These are phyloP conservation scores for Alternaria triticina DNA, from an alignment of 2,329 filamentous ascomycete species.

Conservation along the genomic window DNA sequence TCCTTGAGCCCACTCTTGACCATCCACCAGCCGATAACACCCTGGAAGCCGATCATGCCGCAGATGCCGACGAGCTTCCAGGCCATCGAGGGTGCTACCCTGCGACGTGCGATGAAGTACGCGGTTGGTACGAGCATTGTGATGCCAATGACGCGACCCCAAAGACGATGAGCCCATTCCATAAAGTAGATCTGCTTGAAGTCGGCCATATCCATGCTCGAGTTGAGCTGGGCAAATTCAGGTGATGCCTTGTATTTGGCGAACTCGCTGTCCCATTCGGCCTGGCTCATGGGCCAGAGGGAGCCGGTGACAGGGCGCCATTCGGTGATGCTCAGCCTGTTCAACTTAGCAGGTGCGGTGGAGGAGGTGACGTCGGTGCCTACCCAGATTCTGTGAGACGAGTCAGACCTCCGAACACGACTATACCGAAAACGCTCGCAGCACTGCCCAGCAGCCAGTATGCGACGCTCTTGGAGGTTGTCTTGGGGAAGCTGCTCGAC, in stretches of 20 bases:
- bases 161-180: conserved; percentile 96
- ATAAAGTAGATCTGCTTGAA: conserved; percentile 99
- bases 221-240: conserved; percentile 91
- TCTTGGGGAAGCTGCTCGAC: conserved; percentile 60
- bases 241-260: conserved; percentile 89
- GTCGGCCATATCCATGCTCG: conserved; percentile 88
- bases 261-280: conserved; percentile 93
- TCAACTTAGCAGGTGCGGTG: conserved; percentile 19
- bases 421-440: conserved; percentile 93
- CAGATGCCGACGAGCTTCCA: conserved; percentile 81
- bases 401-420: conserved; percentile 92
- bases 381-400: conserved; percentile 95
- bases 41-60: conserved; percentile 90
- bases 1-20: conserved; percentile 95
- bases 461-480: conserved; percentile 77
- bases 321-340: conserved; percentile 94
- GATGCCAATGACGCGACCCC: conserved; percentile 90
- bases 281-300: conserved; percentile 76
- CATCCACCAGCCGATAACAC: conserved; percentile 99
- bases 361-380: conserved; percentile 22
- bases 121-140: conserved; percentile 86
- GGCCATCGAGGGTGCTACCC: conserved; percentile 80
- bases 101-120: conserved; percentile 83
- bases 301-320: conserved; percentile 97
- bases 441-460: conserved; percentile 95